Evolutionary conservation across 164 flowering plant genomes (phyloP).

Genomic region (Aristolochia fimbriata): DNA sequence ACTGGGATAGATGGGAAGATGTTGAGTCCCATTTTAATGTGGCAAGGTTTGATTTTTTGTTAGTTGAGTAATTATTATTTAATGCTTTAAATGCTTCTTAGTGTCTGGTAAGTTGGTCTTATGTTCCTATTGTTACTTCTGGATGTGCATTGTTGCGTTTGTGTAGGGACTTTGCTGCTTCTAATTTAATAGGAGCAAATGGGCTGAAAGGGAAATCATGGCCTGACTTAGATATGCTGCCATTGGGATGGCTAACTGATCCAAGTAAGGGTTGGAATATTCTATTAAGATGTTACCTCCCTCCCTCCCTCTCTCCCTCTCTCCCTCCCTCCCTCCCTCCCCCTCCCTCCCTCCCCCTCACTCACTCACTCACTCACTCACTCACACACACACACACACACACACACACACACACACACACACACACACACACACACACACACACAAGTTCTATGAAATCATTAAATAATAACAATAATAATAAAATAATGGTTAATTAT

Average conservation of each 20-base stretch:
- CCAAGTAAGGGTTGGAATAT: no score
- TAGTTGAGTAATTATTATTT: background rate
- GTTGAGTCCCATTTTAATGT: constrained; percentile 68
- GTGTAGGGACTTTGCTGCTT: constrained; percentile 58
- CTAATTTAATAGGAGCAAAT: constrained; percentile 56
- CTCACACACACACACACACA: no score
- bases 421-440: no score
- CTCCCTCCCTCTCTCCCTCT: no score
- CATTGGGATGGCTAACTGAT: constrained; percentile 84
- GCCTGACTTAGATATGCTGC: constrained; percentile 96
- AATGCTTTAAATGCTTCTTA: background rate
- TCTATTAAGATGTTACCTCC: no score
- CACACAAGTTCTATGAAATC: no score
- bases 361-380: no score
- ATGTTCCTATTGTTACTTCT: background rate
- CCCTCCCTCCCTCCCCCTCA: no score
- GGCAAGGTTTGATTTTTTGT: constrained; percentile 37
- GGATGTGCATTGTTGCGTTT: background rate
- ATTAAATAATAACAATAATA: no score
- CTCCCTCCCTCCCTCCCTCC: no score
- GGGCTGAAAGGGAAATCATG: constrained; percentile 79
- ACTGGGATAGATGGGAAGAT: constrained; percentile 87
- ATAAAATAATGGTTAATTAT: no score
- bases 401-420: no score
- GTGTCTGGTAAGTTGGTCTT: background rate